Evolutionary conservation across 768 basidiomycete genomes (phyloP), one percentile per base, ranked within the genome.

Genomic region (Coprinopsis sp.): DNA sequence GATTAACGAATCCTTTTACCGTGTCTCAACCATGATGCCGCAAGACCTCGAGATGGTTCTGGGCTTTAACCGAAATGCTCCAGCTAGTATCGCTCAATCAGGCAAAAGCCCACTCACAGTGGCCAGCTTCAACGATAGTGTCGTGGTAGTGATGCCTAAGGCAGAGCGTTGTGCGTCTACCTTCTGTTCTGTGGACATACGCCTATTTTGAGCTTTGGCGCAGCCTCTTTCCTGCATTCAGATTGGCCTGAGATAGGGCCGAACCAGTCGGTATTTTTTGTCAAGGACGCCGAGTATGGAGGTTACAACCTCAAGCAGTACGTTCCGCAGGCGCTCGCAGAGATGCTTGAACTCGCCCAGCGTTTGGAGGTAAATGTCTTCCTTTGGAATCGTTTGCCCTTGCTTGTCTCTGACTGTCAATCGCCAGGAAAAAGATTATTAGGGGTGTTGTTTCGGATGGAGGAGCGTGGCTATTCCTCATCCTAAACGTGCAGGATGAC

Each of bases 1-100:
- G 44, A 50, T 46, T 19, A 46, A 50, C 39, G 27, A 49, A 21
- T 53, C 50, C 37, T 50, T 53, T 40, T 53, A 53, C 40, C 44
- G 39, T 22, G 49, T 53, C 37, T 37, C 51, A 41, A 34, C 43
- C 44, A 50, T 53, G 51, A 50, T 41, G 39, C 49, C 49, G 30
- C 19, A 39, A 29, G 50, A 44, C 49, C 42, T 38, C 34, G 45
- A 50, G 31, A 53, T 50, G 52, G 52, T 44, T 39, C 37, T 52
- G 37, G 42, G n/a, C 33, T 30, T 49, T 31, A 39, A 51, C 47
- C 50, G 40, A 47, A 38, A 13, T 28, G 42, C 49, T 33, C 51
- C 51, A n/a, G n/a, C n/a, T 24, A 23, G 49, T n/a, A n/a, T n/a
- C n/a, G n/a, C n/a, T n/a, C n/a, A n/a, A n/a, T 46, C 50, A 25